Base-by-base conservation (phyloP, 208 protist genomes). In the Crithidia expoeki region DNA sequence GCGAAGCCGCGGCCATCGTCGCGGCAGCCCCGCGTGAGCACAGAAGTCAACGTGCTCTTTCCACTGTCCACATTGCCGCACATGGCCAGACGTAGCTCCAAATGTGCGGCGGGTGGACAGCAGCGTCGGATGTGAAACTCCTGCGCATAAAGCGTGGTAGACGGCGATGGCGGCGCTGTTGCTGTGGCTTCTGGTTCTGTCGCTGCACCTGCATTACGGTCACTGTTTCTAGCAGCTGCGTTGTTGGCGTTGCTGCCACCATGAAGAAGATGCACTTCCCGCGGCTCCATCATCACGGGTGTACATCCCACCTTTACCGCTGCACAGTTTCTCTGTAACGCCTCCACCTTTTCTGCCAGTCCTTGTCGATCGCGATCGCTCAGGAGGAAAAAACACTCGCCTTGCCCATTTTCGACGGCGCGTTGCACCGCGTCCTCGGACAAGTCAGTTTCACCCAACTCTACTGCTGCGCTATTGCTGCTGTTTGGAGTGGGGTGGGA, bases 41-140 rank as follows among this genome's bases (percentile, higher is more conserved):
- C 94, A 19, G 91, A 94, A 42, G 91, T 96, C 7, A 98, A 72
- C 10, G 94, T 98, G 27, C 87, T 95, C 80, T 98, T 98, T 1
- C 94, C 94, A 61, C 90, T 95, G 62, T 98, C 94, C 12, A 98
- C 94, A 82, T 98, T 97, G 32, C 94, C 94, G 72, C 93, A 97
- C 83, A 98, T 95, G 44, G 92, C 93, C 51, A 98, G 60, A 28
- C 92, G 86, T 67, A 97, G 23, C 77, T 97, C 88, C 34, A 96
- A 78, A 51, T 94, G 88, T 33, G 75, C 38, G 11, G 66, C 74
- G 1, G 79, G 83, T 9, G 76, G 60, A 14, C 59, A 65, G 51
- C 57, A 71, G 25, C 84, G 86, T 6, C 88, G 90, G 25, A 95
- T 57, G 10, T 94, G 67, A 67, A 92, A 94, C 74, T 94, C 86